Evolutionary conservation across 1,284 basidiomycete species (phyloP), one percentile per base, ranked within the genome.

Genomic region (Coriolopsis trogii): DNA sequence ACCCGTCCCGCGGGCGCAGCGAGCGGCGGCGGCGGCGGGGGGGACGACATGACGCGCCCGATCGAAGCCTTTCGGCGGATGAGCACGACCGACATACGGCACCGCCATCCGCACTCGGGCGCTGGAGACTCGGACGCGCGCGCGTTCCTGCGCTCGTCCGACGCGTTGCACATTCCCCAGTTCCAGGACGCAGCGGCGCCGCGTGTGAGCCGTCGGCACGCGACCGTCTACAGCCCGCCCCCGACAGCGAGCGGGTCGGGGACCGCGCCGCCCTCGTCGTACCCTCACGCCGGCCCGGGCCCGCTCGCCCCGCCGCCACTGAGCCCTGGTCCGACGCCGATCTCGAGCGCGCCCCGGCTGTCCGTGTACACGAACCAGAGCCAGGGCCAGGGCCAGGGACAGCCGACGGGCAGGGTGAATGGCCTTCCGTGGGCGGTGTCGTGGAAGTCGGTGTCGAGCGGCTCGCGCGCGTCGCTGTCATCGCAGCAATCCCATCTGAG

Each of bases 51-150:
- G 46, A 6, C 46, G 10, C 56, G 60, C n/a, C 56, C 62, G 4
- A 48, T 44, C 4, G 60, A 63, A 29, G 40, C 53, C 4, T 55
- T 50, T 39, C 55, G 60, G 9, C 51, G 60, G 21, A 54, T 62
- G 60, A 63, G 62, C 48, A 58, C 61, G 29, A 58, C 58, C 9
- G 58, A 61, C 30, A 58, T 63, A 28, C 58, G 60, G 8, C 52
- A 59, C 23, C 58, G 53, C 37, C 54, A 53, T 21, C 56, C 56
- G 24, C 43, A 33, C 47, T 34, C 54, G 12, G 25, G 37, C 41
- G 39, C 43, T 10, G 24, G 28, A 10, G 30, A 20, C 44, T 36
- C 46, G n/a, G 21, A 24, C 39, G 40, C 16, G 18, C 50, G 41
- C 16, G 54, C 48, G 10, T 53, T 43, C 46, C 25, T 46, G 28